Evolutionary conservation across 1,284 basidiomycete species (phyloP).

Genomic region (Malassezia globosa): DNA sequence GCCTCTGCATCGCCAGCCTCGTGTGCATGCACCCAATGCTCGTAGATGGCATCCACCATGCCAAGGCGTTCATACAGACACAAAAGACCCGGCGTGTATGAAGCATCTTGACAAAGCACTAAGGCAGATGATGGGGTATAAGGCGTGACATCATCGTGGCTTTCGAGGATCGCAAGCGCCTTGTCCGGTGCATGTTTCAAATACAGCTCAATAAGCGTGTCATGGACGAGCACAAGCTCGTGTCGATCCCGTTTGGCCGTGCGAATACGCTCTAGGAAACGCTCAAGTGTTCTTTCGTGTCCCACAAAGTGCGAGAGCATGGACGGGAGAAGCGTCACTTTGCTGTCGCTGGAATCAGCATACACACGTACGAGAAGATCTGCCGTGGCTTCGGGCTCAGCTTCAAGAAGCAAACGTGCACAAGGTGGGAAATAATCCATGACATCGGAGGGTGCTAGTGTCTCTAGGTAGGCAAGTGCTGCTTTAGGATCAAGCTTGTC

Average conservation of each 20-base stretch:
- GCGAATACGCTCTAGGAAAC: conserved; percentile 72
- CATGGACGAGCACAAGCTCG: conserved; percentile 43
- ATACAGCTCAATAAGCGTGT: conserved; percentile 84
- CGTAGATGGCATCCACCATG: conserved; percentile 88
- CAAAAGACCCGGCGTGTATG: conserved; percentile 72
- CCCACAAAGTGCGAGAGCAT: conserved; percentile 94
- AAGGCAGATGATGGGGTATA: conserved; percentile 84
- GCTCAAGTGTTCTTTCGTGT: conserved; percentile 68
- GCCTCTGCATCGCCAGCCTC: conserved; percentile 49
- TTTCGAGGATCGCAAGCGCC: conserved; percentile 29
- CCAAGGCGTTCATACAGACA: conserved; percentile 82
- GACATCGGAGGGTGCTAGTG: conserved; percentile 60
- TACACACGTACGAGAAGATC: conserved; percentile 59
- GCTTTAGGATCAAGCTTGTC: conserved; percentile 72
- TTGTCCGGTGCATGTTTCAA: conserved; percentile 50
- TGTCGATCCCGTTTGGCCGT: conserved; percentile 1
- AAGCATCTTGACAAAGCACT: conserved; percentile 73
- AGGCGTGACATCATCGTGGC: conserved; percentile 52
- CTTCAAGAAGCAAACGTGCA: conserved; percentile 57
- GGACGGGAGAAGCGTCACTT: conserved; percentile 64
- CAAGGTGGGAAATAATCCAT: conserved; percentile 42
- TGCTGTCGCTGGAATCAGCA: conserved; percentile 14
- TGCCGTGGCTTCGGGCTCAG: conserved; percentile 74
- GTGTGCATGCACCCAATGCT: conserved; percentile 63
- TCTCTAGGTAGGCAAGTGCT: conserved; percentile 68